Base-by-base conservation (phyloP, 1,284 basidiomycete genomes). In the Cryptococcus floricola region DNA sequence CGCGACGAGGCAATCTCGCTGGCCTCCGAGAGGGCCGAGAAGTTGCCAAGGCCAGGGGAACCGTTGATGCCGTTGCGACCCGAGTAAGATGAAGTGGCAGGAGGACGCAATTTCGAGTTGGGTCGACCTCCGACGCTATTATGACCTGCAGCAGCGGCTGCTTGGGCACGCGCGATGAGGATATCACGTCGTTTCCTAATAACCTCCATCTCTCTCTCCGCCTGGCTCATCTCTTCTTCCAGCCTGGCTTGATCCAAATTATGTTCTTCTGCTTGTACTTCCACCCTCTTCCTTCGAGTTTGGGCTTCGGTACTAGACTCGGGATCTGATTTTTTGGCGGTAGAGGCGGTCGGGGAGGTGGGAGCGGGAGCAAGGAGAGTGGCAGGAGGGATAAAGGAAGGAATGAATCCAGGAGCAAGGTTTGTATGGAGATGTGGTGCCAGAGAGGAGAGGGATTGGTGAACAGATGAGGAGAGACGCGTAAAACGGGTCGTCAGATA, bases 171-270 rank as follows among this genome's bases (percentile, higher is more conserved):
- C 25, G 64, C 64, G 48, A 64, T 74, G 23, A 75, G 61, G 18
- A 59, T 63, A 43, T 71, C 66, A 16, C 73, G 55, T 3, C 73
- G 59, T 39, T 62, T 61, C 2, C 70, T 59, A n/a, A 75, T 73
- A 10, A 68, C 49, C 45, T 70, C 67, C 73, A 75, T 75, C 39
- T 75, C 73, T 48, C 59, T 60, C 61, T 75, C 73, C 2, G 70
- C 72, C 12, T 62, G 60, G 2, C 63, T 56, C 52, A 61, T 57
- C 25, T 61, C 64, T 39, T 56, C 55, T 7, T 47, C 23, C 46
- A 19, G 34, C 50, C 56, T 51, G 10, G 28, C 31, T 25, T 39
- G 25, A 31, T 18, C 25, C 41, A 23, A 16, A 42, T 42, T 42
- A 10, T n/a, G 41, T 8, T 42, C 41, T 42, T 42, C 41, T n/a